Conservation (phyloP, 345 rosid genomes). For the Viola odorata region DNA sequence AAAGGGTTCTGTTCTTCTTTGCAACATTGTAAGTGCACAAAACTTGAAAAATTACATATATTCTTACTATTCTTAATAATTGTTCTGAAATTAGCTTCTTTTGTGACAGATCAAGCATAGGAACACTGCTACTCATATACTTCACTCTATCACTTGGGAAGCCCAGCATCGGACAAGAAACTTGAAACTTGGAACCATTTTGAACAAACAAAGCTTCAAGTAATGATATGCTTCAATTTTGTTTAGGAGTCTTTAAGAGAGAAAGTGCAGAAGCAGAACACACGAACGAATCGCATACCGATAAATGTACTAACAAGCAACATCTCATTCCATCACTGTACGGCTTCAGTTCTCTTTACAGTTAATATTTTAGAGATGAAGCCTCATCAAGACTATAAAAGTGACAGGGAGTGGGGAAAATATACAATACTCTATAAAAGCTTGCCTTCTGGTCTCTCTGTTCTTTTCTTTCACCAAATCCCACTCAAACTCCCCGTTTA, state of each 20-base stretch:
- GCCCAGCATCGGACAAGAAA: conserved; percentile 23
- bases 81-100: background rate
- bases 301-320: too few species aligned
- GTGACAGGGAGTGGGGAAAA: too few species aligned
- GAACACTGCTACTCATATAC: conserved; percentile 81
- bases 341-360: too few species aligned
- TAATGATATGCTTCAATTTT: background rate
- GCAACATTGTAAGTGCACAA: conserved; percentile 71
- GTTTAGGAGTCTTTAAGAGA: background rate
- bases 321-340: too few species aligned
- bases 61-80: too few species aligned
- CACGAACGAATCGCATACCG: background rate
- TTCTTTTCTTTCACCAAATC: too few species aligned
- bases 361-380: too few species aligned
- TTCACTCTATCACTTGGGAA: conserved; percentile 71
- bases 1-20: conserved; percentile 74
- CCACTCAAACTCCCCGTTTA: too few species aligned
- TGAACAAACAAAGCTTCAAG: background rate
- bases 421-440: too few species aligned
- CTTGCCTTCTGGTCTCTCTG: too few species aligned
- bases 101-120: conserved; percentile 79
- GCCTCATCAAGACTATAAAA: too few species aligned
- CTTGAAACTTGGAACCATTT: conserved; percentile 12
- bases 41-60: background rate
- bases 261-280: background rate